Conservation (phyloP, 805 yeast genomes). For the Candida nitratophila region DNA sequence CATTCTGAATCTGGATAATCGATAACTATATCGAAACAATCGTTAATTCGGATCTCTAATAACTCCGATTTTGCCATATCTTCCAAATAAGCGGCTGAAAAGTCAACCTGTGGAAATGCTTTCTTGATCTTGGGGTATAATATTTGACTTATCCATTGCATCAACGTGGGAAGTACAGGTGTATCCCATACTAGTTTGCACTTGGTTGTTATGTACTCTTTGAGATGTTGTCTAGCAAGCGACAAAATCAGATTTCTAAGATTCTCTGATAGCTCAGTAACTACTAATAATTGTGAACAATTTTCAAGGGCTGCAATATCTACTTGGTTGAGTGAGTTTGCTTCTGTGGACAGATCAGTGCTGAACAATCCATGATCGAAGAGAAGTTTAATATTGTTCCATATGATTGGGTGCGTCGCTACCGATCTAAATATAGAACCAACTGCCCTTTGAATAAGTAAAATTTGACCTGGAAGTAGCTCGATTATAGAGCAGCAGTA, state of each 20-base stretch:
- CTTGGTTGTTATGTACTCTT: conserved; percentile 18
- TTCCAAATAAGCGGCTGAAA: conserved; percentile 10
- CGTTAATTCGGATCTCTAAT: conserved; percentile 41
- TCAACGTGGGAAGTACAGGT: conserved; percentile 28
- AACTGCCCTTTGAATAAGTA: conserved; percentile 13
- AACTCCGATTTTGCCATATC: conserved; percentile 17
- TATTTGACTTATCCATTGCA: conserved; percentile 31
- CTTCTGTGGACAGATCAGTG: neutral
- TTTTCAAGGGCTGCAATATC: neutral
- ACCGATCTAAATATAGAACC: conserved; percentile 16
- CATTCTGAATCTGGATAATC: conserved; percentile 44
- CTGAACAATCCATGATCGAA: conserved; percentile 12
- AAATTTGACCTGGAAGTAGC: conserved; percentile 8
- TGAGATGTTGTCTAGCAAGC: conserved; percentile 32
- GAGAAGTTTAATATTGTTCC: conserved; percentile 8
- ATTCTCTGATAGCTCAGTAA: conserved; percentile 13
- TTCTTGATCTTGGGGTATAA: conserved; percentile 27
- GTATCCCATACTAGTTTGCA: conserved; percentile 32
- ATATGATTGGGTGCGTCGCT: conserved; percentile 2
- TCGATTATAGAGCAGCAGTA: conserved; percentile 8
- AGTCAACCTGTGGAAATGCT: conserved; percentile 11
- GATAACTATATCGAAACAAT: conserved; percentile 52
- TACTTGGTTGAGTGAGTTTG: neutral
- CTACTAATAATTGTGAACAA: neutral
- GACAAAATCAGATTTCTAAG: conserved; percentile 26